Percentiles rank a stretch among this genome's conserved stretches.
Evolutionary conservation across 208 protist genomes (phyloP).

Genomic region (Trypanosoma cruzi): DNA sequence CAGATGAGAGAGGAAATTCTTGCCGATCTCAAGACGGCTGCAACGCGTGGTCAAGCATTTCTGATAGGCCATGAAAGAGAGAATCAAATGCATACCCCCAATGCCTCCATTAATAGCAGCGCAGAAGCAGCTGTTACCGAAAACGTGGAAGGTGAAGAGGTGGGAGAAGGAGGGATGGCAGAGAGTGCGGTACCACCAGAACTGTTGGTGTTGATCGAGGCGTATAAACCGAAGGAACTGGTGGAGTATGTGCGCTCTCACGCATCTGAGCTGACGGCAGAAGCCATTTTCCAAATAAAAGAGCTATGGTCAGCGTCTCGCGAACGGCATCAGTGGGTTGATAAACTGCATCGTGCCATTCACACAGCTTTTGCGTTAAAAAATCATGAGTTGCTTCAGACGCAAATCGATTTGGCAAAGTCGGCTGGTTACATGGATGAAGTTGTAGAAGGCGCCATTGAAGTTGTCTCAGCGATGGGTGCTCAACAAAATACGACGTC

Average conservation of each 20-base stretch:
- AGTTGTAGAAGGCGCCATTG: conserved; percentile 27
- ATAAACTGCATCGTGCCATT: conserved; percentile 33
- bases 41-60: conserved; percentile 4
- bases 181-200: conserved; percentile 26
- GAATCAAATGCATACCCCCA: neutral
- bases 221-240: conserved; percentile 23
- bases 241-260: conserved; percentile 36
- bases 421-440: conserved; percentile 32
- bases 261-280: conserved; percentile 20
- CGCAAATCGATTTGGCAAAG: conserved; percentile 30
- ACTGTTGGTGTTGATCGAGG: conserved; percentile 26
- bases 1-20: neutral
- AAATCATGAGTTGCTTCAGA: conserved; percentile 38
- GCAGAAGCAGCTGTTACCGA: neutral
- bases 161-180: neutral
- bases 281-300: conserved; percentile 24
- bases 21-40: neutral
- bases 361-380: conserved; percentile 40
- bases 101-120: neutral
- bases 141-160: neutral
- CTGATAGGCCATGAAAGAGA: neutral
- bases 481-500: neutral
- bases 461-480: conserved; percentile 14
- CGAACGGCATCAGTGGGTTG: conserved; percentile 29
- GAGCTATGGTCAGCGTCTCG: conserved; percentile 29